Conservation (phyloP, 2,329 filamentous ascomycete species). For the Coleophoma eucalyptorum region DNA sequence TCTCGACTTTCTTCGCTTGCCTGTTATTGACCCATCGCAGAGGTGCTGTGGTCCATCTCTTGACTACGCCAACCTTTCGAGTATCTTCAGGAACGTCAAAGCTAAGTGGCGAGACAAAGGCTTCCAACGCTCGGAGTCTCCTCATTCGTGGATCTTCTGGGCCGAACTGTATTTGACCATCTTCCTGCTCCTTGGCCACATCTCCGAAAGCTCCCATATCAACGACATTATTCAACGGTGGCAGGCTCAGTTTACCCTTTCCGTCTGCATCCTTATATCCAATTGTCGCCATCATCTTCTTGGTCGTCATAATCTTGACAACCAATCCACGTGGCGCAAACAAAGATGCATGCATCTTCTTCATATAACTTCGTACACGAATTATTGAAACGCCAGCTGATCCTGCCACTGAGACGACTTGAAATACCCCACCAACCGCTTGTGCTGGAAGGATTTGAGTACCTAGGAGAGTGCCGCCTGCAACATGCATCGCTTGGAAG, state of each 20-base stretch:
- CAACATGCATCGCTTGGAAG: conserved; percentile 18
- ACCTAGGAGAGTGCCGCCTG: conserved; percentile 15
- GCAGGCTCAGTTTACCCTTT: conserved; percentile 11
- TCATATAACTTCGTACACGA: conserved; percentile 12
- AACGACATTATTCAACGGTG: conserved; percentile 8
- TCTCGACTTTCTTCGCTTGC: conserved; percentile 7
- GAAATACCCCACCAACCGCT: conserved; percentile 15
- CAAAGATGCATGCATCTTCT: conserved; percentile 6
- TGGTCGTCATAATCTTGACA: conserved; percentile 12
- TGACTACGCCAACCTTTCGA: conserved; percentile 7
- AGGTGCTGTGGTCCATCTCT: conserved; percentile 13
- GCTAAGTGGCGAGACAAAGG: conserved; percentile 15
- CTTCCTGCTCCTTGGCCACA: neutral
- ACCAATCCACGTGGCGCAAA: conserved; percentile 10
- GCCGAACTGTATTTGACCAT: neutral
- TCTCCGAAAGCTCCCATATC: conserved; percentile 2
- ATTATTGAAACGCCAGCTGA: conserved; percentile 14
- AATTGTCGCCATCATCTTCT: conserved; percentile 15
- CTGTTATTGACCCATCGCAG: conserved; percentile 14
- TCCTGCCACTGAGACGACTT: conserved; percentile 10
- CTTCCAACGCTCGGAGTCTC: conserved; percentile 13
- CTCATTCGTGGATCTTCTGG: conserved; percentile 15
- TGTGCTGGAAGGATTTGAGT: conserved; percentile 17
- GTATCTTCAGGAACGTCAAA: conserved; percentile 14
- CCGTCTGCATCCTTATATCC: conserved; percentile 7